phyloP scores from a whole-genome alignment of 2,329 filamentous ascomycete species.

The Fusarium lyarnte region DNA sequence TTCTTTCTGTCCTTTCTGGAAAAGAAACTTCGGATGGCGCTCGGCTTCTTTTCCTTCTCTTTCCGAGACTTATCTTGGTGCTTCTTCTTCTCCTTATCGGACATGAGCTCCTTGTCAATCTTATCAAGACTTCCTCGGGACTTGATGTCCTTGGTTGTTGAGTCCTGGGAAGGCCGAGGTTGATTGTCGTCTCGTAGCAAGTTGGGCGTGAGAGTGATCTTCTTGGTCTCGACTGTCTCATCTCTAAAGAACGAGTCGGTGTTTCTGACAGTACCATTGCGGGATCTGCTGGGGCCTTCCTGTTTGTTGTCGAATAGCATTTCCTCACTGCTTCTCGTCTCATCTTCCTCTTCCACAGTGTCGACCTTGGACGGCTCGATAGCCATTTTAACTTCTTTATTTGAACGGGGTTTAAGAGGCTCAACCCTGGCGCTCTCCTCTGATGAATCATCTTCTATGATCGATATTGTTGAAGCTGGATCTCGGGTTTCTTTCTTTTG shows the following conservation, averaged over 20 bases:
- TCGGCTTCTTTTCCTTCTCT: constrained; percentile 73
- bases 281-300: constrained; percentile 69
- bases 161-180: constrained; percentile 62
- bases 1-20: constrained; percentile 71
- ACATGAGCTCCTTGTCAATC: constrained; percentile 60
- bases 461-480: constrained; percentile 43
- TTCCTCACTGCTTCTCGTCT: constrained; percentile 69
- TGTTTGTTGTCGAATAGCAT: constrained; percentile 66
- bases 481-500: constrained; percentile 45
- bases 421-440: constrained; percentile 67
- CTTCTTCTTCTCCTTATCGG: constrained; percentile 80
- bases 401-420: constrained; percentile 60
- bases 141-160: constrained; percentile 60
- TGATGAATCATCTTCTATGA: constrained; percentile 47
- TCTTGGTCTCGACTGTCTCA: constrained; percentile 92
- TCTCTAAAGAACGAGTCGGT: constrained; percentile 98
- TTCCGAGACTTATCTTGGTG: constrained; percentile 76
- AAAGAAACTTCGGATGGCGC: constrained; percentile 68
- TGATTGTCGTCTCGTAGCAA: constrained; percentile 82
- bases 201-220: constrained; percentile 95
- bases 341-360: constrained; percentile 48
- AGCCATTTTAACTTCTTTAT: constrained; percentile 52
- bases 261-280: constrained; percentile 87
- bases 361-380: constrained; percentile 48
- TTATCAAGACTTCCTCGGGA: constrained; percentile 79